Evolutionary conservation across 2,329 filamentous ascomycete genomes (phyloP).

Genomic region (Clarireedia monteithiana): DNA sequence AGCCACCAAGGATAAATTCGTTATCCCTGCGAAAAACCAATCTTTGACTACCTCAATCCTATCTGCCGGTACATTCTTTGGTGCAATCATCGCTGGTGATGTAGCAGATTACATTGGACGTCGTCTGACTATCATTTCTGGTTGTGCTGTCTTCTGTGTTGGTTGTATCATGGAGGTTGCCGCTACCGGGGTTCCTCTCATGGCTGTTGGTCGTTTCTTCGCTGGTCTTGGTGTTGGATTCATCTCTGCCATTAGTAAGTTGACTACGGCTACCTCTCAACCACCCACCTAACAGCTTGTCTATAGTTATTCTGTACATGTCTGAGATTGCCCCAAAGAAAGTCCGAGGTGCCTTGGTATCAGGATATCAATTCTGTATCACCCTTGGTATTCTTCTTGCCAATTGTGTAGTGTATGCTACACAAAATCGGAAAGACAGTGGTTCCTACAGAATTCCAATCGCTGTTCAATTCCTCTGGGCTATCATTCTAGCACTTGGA

Average conservation of each 20-base stretch:
- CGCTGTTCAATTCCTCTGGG: slow-evolving; percentile 72
- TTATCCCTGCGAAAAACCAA: slow-evolving; percentile 39
- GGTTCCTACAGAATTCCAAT: slow-evolving; percentile 76
- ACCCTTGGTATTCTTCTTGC: slow-evolving; percentile 73
- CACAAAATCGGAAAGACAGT: slow-evolving; percentile 52
- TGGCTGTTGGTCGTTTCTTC: slow-evolving; percentile 59
- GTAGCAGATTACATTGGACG: slow-evolving; percentile 67
- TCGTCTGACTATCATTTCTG: slow-evolving; percentile 59
- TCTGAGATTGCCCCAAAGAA: slow-evolving; percentile 50
- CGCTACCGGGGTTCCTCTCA: slow-evolving; percentile 37
- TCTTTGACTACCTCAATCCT: slow-evolving; percentile 63
- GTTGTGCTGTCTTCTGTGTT: slow-evolving; percentile 61
- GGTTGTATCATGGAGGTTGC: slow-evolving; percentile 56
- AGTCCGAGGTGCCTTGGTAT: slow-evolving; percentile 70
- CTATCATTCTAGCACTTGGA: slow-evolving; percentile 63
- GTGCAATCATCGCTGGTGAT: slow-evolving; percentile 70
- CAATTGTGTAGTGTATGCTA: slow-evolving; percentile 65
- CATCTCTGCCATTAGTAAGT: slow-evolving; percentile 55
- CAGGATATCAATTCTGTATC: slow-evolving; percentile 77
- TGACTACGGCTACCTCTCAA: no score
- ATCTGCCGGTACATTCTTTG: slow-evolving; percentile 72
- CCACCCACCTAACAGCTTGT: no score
- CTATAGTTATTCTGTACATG: slow-evolving; percentile 71
- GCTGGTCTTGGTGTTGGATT: slow-evolving; percentile 75
- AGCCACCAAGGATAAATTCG: slow-evolving; percentile 17